Evolutionary conservation across 139 green algal species (phyloP), one percentile per base, ranked within the genome.

Genomic region (Chlamydomonas urium): DNA sequence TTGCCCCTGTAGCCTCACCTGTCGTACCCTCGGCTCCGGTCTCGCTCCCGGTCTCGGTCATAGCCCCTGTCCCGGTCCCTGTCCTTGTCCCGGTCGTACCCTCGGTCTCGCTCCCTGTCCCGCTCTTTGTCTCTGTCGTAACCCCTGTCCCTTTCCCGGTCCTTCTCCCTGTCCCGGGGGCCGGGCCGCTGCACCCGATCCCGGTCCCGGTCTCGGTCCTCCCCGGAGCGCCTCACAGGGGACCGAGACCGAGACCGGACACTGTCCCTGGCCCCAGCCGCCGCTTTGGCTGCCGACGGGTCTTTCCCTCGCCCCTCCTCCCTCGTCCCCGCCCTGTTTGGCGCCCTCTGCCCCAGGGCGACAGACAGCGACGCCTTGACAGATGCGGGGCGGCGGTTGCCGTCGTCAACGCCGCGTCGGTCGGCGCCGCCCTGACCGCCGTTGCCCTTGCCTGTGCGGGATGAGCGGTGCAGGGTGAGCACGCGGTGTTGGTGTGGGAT

Each of bases 291-390:
- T 67, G 33, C 72, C 34, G 47, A 58, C 8, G 38, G 38, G 10
- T 59, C 62, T 24, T 50, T 45, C 17, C 63, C 38, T 28, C 47
- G 47, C 34, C 68, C 57, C 59, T 90, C 83, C 72, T 97, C 89
- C 0, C 87, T 69, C 0, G 83, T 81, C 8, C 85, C 87, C 0
- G 88, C 81, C 0, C 92, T 80, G 79, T 97, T 96, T 29, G 93
- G 93, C 1, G 93, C 93, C 1, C 92, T 80, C 83, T 98, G 93
- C 1, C 93, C 93, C 58, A 98, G 85, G 0, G 93, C 91, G 33
- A 98, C 93, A 0, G 90, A 96, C 34, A 97, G 78, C 0, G 90
- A 93, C 0, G 90, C 90, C 53, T 85, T 98, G 8, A 98, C 93
- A 2, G 91, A 97, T 0, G 93, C 90, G 0, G 93, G 93, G 0